These are phyloP conservation scores for Grifola frondosa DNA, from an alignment of 1,284 basidiomycete species.

Conservation along the genomic window DNA sequence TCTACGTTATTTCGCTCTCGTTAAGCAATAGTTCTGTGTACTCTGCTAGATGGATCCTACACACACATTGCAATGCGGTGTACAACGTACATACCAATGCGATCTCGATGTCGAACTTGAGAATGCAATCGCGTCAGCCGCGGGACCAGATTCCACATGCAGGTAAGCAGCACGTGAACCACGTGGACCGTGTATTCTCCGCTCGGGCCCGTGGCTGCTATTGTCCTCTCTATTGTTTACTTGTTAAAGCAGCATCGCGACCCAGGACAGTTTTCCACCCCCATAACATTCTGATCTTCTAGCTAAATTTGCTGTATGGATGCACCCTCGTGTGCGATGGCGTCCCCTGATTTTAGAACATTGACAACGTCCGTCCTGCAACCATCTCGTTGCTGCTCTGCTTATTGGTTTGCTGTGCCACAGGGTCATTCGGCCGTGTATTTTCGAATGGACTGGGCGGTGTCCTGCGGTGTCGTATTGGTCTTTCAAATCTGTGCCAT, in stretches of 20 bases:
- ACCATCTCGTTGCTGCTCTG: background rate
- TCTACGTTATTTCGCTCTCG: background rate
- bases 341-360: background rate
- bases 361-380: background rate
- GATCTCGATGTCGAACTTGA: conserved; percentile 10
- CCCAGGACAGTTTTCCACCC: background rate
- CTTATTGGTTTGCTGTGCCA: background rate
- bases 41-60: background rate
- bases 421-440: background rate
- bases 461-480: background rate
- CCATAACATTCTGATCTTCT: background rate
- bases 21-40: no score
- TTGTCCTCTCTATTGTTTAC: conserved; percentile 14
- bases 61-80: background rate
- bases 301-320: background rate
- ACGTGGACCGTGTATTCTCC: conserved; percentile 24
- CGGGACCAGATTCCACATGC: conserved; percentile 1
- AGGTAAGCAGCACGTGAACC: conserved; percentile 15
- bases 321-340: background rate
- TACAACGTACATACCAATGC: no score
- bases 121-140: conserved; percentile 14
- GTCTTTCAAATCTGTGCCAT: no score
- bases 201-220: no score
- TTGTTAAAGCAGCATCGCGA: background rate
- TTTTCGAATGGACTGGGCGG: background rate